These are phyloP conservation scores for Pleurotus platypus DNA, from an alignment of 768 basidiomycete genomes.

Conservation along the genomic window DNA sequence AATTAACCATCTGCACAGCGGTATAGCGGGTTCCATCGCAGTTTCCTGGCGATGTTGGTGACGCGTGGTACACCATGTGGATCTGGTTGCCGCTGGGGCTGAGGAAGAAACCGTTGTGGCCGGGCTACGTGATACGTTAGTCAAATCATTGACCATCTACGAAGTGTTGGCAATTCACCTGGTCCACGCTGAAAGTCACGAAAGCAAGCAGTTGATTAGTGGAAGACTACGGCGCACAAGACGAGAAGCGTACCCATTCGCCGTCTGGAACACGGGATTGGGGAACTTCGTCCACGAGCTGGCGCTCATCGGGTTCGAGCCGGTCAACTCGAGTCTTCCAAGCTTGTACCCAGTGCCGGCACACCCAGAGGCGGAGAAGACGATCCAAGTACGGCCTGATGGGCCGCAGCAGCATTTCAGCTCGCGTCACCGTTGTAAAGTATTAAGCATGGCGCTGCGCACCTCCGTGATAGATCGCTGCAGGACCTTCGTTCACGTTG, in stretches of 20 bases:
- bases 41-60: slow-evolving; percentile 1
- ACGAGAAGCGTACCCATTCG: slow-evolving; percentile 21
- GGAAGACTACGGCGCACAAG: not conserved
- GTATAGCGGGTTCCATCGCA: slow-evolving; percentile 12
- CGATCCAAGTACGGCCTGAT: slow-evolving; percentile 25
- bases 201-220: not conserved
- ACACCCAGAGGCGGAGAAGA: slow-evolving; percentile 28
- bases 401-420: not conserved
- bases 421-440: not conserved
- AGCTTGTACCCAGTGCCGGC: slow-evolving; percentile 27
- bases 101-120: slow-evolving; percentile 31
- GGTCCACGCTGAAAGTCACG: not conserved
- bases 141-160: not conserved
- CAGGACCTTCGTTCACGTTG: slow-evolving; percentile 31
- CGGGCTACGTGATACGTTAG: slow-evolving; percentile 19
- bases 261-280: slow-evolving; percentile 24
- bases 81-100: slow-evolving; percentile 23
- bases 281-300: slow-evolving; percentile 27
- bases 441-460: not conserved
- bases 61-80: slow-evolving; percentile 19
- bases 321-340: slow-evolving; percentile 26
- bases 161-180: not conserved
- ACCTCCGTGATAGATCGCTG: slow-evolving; percentile 23
- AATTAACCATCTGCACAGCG: slow-evolving; percentile 8
- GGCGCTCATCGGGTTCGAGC: slow-evolving; percentile 25